These are phyloP conservation scores for Inga laurina DNA, from an alignment of 306 rosid species.

Conservation along the genomic window DNA sequence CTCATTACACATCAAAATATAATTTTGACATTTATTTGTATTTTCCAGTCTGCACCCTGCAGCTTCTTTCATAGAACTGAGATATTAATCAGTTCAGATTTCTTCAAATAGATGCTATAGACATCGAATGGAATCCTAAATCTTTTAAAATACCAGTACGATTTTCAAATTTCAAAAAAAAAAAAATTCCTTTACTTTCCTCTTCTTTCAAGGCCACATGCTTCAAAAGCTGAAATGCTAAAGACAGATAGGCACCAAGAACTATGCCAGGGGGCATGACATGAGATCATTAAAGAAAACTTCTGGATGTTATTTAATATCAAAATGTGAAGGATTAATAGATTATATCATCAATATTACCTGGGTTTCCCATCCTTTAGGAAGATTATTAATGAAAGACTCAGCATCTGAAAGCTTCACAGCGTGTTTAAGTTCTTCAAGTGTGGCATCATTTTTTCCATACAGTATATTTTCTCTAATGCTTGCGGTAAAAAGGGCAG, in stretches of 20 bases:
- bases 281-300: neutral
- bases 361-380: slow-evolving; percentile 92
- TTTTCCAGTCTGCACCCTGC: neutral
- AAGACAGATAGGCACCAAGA: neutral
- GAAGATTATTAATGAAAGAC: slow-evolving; percentile 84
- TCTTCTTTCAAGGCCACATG: neutral
- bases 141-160: neutral
- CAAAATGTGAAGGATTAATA: neutral
- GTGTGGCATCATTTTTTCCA: slow-evolving; percentile 88
- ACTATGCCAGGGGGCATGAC: neutral
- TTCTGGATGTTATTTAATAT: neutral
- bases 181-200: neutral
- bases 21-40: neutral
- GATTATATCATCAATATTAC: slow-evolving; percentile 34
- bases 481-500: slow-evolving; percentile 93
- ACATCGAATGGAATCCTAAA: neutral
- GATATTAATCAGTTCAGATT: neutral
- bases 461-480: slow-evolving; percentile 86
- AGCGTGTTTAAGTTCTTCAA: slow-evolving; percentile 78
- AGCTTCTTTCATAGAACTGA: neutral
- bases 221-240: neutral
- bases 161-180: neutral
- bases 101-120: slow-evolving; percentile 8
- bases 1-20: neutral
- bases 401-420: slow-evolving; percentile 90